Base-by-base conservation (phyloP, 371 early-diverging fungal genomes). In the Blastocladiella emersonii region DNA sequence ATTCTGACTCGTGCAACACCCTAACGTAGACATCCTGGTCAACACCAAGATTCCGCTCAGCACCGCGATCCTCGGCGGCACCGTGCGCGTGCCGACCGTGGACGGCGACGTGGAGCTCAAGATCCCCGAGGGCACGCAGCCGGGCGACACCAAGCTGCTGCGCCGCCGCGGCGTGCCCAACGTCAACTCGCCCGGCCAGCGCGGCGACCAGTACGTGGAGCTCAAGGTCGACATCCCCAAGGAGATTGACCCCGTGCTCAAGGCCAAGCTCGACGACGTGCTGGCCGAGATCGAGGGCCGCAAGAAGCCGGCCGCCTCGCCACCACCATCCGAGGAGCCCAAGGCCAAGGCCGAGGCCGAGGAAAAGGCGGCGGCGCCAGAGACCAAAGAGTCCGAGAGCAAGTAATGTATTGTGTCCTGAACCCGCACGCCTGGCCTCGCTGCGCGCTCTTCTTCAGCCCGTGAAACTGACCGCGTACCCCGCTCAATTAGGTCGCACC, bases 61-160 rank as follows among this genome's bases (percentile, higher is more conserved):
- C 30, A 87, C 80, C 3, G 94, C 94, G 5, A 72, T 92, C 1
- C 73, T 95, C 39, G 96, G 96, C 45, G 96, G 96, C 57, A 76
- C 74, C 7, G 71, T 93, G 27, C 79, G 83, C 7, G 82, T 95
- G 44, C 94, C 93, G 4, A 93, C 95, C 12, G 77, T 94, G 15
- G 91, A 91, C 68, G 95, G 96, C 49, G 89, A 92, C 65, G 91
- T 94, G 1, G 96, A 95, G 61, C 72, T 95, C 45, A 86, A 81
- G 63, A 70, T 95, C 27, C 87, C 85, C 8, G 68, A 86, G 13
- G 93, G 93, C 34, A 84, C 88, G 12, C 96, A 95, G 68, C 92
- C 93, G 1, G 87, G 85, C 34, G 94, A 93, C 30, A 78, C 80
- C 57, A 83, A 85, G 45, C 74, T 85, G 23, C 71, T 95, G 66